Conservation (phyloP, 176 grass and related monocot genomes). For the Oryza officinalis region DNA sequence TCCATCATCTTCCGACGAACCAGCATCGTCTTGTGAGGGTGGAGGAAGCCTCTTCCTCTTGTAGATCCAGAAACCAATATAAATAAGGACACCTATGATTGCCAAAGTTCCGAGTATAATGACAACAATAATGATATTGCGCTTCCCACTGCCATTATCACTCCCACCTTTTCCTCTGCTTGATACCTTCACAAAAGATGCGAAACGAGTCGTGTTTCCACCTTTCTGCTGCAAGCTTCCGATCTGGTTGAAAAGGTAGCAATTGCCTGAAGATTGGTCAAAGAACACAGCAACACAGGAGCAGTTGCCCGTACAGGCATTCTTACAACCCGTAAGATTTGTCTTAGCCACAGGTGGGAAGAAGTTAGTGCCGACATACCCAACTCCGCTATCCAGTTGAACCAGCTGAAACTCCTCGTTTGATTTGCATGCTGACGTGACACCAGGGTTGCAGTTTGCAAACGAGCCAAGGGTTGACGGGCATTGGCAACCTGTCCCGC, state of each 20-base stretch:
- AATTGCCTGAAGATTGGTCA: conserved; percentile 51
- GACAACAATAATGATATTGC: conserved; percentile 49
- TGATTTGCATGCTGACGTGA: conserved; percentile 61
- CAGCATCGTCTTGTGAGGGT: conserved; percentile 46
- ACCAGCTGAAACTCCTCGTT: conserved; percentile 45
- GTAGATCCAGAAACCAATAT: conserved; percentile 61
- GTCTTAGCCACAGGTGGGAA: conserved; percentile 43
- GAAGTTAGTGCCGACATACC: conserved; percentile 76
- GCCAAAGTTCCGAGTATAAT: conserved; percentile 55
- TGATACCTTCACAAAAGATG: conserved; percentile 73
- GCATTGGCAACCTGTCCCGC: conserved; percentile 71
- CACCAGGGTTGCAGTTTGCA: conserved; percentile 56
- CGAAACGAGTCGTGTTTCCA: conserved; percentile 27
- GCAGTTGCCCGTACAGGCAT: conserved; percentile 71
- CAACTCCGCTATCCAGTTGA: conserved; percentile 63
- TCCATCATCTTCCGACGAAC: conserved; percentile 78
- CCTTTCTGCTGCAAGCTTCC: conserved; percentile 70
- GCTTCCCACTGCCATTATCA: conserved; percentile 24
- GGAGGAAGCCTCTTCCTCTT: conserved; percentile 55
- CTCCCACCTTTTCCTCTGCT: conserved; percentile 37
- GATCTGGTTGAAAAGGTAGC: conserved; percentile 81
- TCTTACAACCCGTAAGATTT: conserved; percentile 71
- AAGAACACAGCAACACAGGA: conserved; percentile 77
- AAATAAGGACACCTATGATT: conserved; percentile 62
- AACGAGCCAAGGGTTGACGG: conserved; percentile 52